These are phyloP conservation scores for Quercus dentata DNA, from an alignment of 306 rosid genomes.

Conservation along the genomic window DNA sequence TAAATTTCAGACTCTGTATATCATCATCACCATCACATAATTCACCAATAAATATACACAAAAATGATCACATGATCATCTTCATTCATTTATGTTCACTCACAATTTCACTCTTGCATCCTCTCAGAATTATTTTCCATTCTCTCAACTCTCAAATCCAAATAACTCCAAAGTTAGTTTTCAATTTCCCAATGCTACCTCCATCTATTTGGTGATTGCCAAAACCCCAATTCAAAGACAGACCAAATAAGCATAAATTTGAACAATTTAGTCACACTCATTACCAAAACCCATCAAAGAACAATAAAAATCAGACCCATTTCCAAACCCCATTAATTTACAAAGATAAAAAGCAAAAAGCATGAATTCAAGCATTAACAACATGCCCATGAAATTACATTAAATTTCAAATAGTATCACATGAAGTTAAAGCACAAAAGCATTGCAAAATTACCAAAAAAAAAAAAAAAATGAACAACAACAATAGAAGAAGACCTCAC, in stretches of 20 bases:
- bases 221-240: background rate
- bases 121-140: background rate
- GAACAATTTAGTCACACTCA: background rate
- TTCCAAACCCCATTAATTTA: background rate
- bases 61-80: background rate
- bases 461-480: conserved; percentile 2
- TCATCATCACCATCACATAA: background rate
- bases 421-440: background rate
- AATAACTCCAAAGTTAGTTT: background rate
- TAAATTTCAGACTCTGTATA: background rate
- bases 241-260: background rate
- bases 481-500: conserved; percentile 6
- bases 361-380: background rate
- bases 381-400: conserved; percentile 18
- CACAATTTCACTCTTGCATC: background rate
- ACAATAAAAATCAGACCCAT: background rate
- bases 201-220: background rate
- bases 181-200: background rate
- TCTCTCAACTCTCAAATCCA: background rate
- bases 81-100: background rate
- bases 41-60: background rate
- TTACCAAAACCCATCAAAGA: background rate
- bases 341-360: background rate
- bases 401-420: conserved; percentile 3
- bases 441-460: background rate